phyloP scores from a whole-genome alignment of 2,329 filamentous ascomycete species.

The Penicillium frequentans region DNA sequence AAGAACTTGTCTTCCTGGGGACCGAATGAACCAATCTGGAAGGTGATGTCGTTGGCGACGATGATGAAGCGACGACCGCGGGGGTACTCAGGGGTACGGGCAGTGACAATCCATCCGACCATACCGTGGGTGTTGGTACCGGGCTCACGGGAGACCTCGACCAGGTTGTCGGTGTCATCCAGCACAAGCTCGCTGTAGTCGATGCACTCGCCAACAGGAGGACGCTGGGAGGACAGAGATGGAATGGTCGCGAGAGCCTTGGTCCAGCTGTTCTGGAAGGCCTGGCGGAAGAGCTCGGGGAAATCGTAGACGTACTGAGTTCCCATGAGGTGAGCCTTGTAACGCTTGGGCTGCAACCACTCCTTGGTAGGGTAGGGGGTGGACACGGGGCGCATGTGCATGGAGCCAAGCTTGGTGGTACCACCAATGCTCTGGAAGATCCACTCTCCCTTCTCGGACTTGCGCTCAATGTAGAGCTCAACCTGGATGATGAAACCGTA shows the following conservation, averaged over 20 bases:
- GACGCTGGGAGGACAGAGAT: conserved; percentile 74
- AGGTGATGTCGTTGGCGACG: conserved; percentile 98
- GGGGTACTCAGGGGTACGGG: conserved; percentile 93
- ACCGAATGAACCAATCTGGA: conserved; percentile 97
- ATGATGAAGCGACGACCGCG: conserved; percentile 90
- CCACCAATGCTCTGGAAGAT: conserved; percentile 97
- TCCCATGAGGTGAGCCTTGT: conserved; percentile 99
- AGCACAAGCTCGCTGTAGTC: conserved; percentile 92
- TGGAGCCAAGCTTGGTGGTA: conserved; percentile 89
- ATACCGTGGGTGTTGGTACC: conserved; percentile 96
- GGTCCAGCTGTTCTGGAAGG: conserved; percentile 92
- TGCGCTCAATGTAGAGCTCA: conserved; percentile 95
- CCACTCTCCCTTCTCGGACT: conserved; percentile 97
- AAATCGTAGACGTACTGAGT: conserved; percentile 99
- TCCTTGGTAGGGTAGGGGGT: conserved; percentile 98
- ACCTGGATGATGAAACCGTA: conserved; percentile 97
- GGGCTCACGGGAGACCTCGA: conserved; percentile 91
- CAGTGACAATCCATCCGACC: conserved; percentile 97
- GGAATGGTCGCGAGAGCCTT: conserved; percentile 73
- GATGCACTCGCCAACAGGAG: conserved; percentile 83
- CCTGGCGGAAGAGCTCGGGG: conserved; percentile 97
- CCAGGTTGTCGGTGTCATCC: conserved; percentile 87
- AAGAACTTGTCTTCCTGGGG: conserved; percentile 98
- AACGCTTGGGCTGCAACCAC: conserved; percentile 96
- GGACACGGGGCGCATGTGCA: conserved; percentile 88